Evolutionary conservation across 164 flowering plant genomes (phyloP), one percentile per base, ranked within the genome.

Genomic region (Echeveria elegans): DNA sequence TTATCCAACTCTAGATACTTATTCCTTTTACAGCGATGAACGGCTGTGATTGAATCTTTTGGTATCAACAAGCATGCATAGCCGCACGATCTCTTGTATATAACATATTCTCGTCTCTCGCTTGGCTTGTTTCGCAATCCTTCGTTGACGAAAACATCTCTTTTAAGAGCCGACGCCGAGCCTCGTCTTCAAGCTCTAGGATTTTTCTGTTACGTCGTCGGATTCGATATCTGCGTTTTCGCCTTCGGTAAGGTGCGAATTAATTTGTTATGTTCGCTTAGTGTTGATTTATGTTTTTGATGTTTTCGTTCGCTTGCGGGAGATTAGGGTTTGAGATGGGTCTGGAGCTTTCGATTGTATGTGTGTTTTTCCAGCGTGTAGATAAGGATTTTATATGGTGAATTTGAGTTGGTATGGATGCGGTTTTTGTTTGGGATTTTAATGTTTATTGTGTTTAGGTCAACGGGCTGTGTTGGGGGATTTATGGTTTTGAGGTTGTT

Each of bases 151-250:
- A n/a, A 21, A 50, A 50, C 21, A n/a, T 50, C 56, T 50, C 4
- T 5, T 2, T 45, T 15, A 3, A 10, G 50, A n/a, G n/a, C 15
- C 50, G 50, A 19, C 50, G 50, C 16, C 50, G 19, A 5, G 2
- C 37, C 37, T 16, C 50, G 50, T 45, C 28, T 50, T 50, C 56
- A 50, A 50, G 56, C 56, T 26, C 56, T 50, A 50, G 56, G n/a
- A 45, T 16, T n/a, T n/a, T 50, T 50, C 28, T 50, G 37, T 50
- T 23, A 6, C 21, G 26, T 45, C n/a, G n/a, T 45, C 37, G 16
- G 16, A 34, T 34, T 41, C n/a, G n/a, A n/a, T n/a, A n/a, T n/a
- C 16, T 47, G n/a, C 56, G 26, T 9, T 10, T 1, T 21, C 56
- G 56, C 6, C 56, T 50, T 8, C 12, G 28, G 56, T 50, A 50